Conservation (phyloP, 2,329 filamentous ascomycete species). For the Fusarium nurragi region DNA sequence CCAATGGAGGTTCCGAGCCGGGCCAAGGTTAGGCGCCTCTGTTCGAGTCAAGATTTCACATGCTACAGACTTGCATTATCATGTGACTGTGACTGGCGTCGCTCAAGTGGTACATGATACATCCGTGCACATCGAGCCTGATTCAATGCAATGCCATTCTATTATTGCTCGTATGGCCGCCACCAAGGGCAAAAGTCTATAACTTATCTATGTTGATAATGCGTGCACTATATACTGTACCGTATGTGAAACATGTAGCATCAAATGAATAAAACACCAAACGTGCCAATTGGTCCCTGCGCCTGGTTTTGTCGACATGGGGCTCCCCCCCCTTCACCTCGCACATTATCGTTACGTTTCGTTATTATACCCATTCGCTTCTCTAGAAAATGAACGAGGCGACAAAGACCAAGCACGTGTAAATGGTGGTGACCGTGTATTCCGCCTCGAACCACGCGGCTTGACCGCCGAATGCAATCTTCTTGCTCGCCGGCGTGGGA, state of each 20-base stretch:
- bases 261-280: background rate
- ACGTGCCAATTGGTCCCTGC: constrained; percentile 6
- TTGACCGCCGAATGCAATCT: constrained; percentile 63
- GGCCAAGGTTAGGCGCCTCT: constrained; percentile 21
- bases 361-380: constrained; percentile 18
- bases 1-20: constrained; percentile 2
- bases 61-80: background rate
- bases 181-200: background rate
- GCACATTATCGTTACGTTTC: constrained; percentile 42
- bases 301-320: constrained; percentile 2
- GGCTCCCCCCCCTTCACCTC: constrained; percentile 3
- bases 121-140: background rate
- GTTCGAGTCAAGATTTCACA: constrained; percentile 25
- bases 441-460: constrained; percentile 66
- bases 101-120: too few relatives aligned
- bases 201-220: constrained; percentile 14
- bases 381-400: constrained; percentile 49
- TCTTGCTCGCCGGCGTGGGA: constrained; percentile 61
- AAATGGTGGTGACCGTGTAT: constrained; percentile 60
- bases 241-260: background rate
- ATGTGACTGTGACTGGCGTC: background rate
- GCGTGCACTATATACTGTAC: constrained; percentile 17
- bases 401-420: constrained; percentile 61
- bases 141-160: constrained; percentile 9
- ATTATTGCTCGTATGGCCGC: constrained; percentile 9